phyloP scores from a whole-genome alignment of 2,329 filamentous ascomycete genomes.

The Fusarium concolor region DNA sequence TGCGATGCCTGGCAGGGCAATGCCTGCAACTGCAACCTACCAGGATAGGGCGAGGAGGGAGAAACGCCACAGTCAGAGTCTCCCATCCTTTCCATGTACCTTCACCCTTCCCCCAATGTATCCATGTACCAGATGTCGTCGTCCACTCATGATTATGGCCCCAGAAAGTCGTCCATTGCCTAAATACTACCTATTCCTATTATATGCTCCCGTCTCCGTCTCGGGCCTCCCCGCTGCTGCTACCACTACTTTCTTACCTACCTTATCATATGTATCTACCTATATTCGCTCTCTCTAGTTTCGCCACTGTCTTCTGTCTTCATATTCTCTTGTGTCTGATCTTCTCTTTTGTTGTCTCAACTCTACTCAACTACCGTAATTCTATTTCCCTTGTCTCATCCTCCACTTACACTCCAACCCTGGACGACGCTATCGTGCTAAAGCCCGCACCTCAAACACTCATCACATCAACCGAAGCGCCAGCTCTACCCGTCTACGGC shows the following conservation, averaged over 20 bases:
- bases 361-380: constrained; percentile 5
- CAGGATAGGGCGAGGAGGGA: background rate
- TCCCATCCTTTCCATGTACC: constrained; percentile 42
- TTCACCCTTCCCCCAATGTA: constrained; percentile 41
- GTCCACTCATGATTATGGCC: constrained; percentile 48
- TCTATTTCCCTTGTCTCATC: constrained; percentile 14
- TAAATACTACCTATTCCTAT: constrained; percentile 47
- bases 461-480: constrained; percentile 42
- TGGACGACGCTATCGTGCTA: constrained; percentile 24
- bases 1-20: constrained; percentile 30
- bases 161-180: constrained; percentile 42
- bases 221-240: constrained; percentile 40
- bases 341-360: background rate
- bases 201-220: constrained; percentile 40
- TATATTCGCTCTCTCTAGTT: constrained; percentile 32
- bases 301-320: constrained; percentile 28
- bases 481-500: constrained; percentile 29
- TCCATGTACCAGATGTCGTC: constrained; percentile 41
- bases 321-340: constrained; percentile 14
- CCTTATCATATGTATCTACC: constrained; percentile 17
- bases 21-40: constrained; percentile 21
- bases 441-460: constrained; percentile 27
- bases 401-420: constrained; percentile 38
- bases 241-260: constrained; percentile 1
- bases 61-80: constrained; percentile 46